Percentiles rank a stretch among this genome's conserved stretches.
These are phyloP conservation scores for Retiboletus flavoniger DNA, from an alignment of 1,284 basidiomycete genomes.

Conservation along the genomic window DNA sequence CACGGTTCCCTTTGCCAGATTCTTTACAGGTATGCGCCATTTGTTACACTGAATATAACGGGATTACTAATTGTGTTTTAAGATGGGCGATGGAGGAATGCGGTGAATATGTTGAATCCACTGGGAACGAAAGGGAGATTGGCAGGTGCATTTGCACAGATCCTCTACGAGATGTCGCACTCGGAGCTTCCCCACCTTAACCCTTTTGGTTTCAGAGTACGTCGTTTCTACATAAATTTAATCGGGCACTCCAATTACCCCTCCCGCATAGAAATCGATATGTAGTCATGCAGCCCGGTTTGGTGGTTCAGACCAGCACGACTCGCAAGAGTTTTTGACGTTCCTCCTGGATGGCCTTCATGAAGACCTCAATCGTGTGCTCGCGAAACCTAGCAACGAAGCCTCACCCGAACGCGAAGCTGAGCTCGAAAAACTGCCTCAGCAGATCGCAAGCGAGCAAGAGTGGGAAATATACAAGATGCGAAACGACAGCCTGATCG, in stretches of 20 bases:
- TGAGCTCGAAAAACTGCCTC: conserved; percentile 82
- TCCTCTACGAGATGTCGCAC: conserved; percentile 88
- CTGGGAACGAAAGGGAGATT: conserved; percentile 88
- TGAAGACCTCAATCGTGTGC: conserved; percentile 91
- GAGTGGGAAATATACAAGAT: conserved; percentile 93
- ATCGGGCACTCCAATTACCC: background rate
- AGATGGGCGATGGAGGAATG: conserved; percentile 87
- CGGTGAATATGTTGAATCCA: conserved; percentile 86
- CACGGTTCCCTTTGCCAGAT: conserved; percentile 86
- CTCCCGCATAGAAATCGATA: conserved; percentile 66
- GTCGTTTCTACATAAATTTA: conserved; percentile 24
- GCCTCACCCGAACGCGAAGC: conserved; percentile 85
- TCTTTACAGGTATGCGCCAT: conserved; percentile 72
- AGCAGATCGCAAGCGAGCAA: conserved; percentile 87
- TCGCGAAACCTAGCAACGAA: conserved; percentile 71
- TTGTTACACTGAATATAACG: background rate
- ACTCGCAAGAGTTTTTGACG: conserved; percentile 95
- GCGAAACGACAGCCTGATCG: conserved; percentile 92
- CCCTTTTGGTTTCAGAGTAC: conserved; percentile 84
- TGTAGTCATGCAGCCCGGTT: conserved; percentile 86
- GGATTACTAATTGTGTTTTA: conserved; percentile 9
- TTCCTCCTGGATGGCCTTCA: conserved; percentile 95
- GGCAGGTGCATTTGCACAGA: conserved; percentile 79
- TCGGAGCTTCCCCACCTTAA: conserved; percentile 83
- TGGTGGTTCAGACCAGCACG: conserved; percentile 90